Base-by-base conservation (phyloP, 129 eudicot species). In the Chrysanthemum makinoi region DNA sequence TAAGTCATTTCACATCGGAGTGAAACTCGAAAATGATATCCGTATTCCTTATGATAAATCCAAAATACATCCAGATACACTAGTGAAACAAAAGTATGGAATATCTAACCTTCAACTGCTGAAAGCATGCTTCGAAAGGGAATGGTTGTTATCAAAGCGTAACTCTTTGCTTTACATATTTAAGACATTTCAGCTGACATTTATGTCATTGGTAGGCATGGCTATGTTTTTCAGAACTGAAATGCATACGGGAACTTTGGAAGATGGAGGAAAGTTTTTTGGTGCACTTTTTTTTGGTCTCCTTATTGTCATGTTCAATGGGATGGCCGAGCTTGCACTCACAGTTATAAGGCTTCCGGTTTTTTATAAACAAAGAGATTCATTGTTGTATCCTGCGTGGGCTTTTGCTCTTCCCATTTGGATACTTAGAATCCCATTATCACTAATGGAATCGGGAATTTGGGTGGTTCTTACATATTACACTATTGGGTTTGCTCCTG, bases 151-250 rank as follows among this genome's bases (percentile, higher is more conserved):
- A 70, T 77, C 77, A 17, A 77, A 77, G 77, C 77, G 81, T 13
- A 77, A 77, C 61, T 77, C 77, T 0, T 17, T 63, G n/a, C 76
- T 77, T 7, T 77, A 77, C 46, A 70, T 77, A 77, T 77, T 77
- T 28, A 77, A 77, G 72, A 70, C 77, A 19, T 77, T 77, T 44
- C 81, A 77, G 61, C 63, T 77, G 81, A 70, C 81, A 12, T 77
- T 77, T 53, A 77, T 77, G 81, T 77, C 81, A 18, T 44, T 77
- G 50, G 72, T 77, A 28, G 77, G 62, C 51, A 77, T 77, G 77
- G 81, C 81, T 16, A 77, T 77, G 81, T 77, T 77, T 62, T 77
- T 77, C 43, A 77, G 81, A 77, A 77, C 81, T 54, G 77, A 70
- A 71, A 77, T 77, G 81, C 81, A 77, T 64, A 72, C 55, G 33